Conservation (phyloP, 2,329 filamentous ascomycete genomes). For the Ascochyta clinopodiicola region DNA sequence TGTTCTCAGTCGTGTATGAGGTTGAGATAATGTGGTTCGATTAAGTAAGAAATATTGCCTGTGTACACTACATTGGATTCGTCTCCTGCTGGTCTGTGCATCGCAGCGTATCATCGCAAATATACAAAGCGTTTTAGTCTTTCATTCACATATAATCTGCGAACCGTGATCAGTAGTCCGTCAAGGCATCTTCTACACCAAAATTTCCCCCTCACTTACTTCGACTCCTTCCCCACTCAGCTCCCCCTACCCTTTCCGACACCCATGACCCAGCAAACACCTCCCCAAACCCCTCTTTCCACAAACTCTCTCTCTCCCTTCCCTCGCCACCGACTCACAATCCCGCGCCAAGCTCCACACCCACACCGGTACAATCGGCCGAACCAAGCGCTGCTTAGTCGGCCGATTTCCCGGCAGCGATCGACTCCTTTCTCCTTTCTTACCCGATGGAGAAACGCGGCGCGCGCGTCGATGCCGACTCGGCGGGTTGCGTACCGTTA, state of each 20-base stretch:
- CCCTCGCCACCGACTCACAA: not conserved
- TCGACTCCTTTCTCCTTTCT: not conserved
- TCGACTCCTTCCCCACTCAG: too few species aligned
- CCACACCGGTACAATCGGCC: slow-evolving; percentile 8
- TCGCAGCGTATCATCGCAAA: not conserved
- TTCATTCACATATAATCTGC: not conserved
- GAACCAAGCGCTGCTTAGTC: slow-evolving; percentile 6
- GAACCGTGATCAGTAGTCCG: too few species aligned
- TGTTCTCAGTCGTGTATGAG: not conserved
- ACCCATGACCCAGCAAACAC: too few species aligned
- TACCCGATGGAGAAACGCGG: not conserved
- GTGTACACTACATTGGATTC: not conserved
- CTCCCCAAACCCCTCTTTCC: too few species aligned
- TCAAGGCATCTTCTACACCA: too few species aligned
- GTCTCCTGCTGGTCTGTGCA: not conserved
- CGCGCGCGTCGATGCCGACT: not conserved
- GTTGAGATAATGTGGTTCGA: not conserved
- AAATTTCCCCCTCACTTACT: too few species aligned
- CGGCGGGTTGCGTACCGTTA: too few species aligned
- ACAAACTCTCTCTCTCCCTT: too few species aligned
- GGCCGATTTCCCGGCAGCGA: slow-evolving; percentile 18
- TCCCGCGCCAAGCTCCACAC: not conserved
- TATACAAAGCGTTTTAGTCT: not conserved
- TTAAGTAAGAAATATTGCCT: not conserved
- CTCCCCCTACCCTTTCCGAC: too few species aligned